Base-by-base conservation (phyloP, 1,284 basidiomycete species). In the Apiotrichum brassicae region DNA sequence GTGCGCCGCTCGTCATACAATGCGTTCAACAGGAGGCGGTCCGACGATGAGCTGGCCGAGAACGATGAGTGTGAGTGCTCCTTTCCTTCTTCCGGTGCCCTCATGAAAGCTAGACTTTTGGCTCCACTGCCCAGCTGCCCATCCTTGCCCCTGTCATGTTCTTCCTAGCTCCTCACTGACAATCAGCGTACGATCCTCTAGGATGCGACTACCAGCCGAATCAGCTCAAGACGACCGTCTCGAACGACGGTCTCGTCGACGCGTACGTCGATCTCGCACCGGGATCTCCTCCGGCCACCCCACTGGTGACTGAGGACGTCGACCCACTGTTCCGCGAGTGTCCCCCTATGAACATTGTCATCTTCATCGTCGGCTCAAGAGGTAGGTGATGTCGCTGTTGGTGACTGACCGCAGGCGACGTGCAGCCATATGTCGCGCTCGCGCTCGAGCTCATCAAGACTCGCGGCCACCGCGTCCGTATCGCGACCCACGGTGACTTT, bases 341-440 rank as follows among this genome's bases (percentile, higher is more conserved):
- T 43, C 63, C 68, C 3, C 81, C 81, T 1, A 62, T 84, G 63
- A 81, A 75, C 56, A 79, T 83, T 25, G 78, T 83, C 38, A 79
- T 83, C 41, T 81, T 82, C 78, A 79, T 83, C 47, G 81, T 82
- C 12, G 81, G 82, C 2, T 81, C 79, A 55, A 70, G 81, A 62
- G 81, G 82, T 79, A 56, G 40, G 76, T 56, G 28, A 34, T 16
- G 3, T 3, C 8, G 4, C 13, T 16, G n/a, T n/a, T n/a, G 13
- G n/a, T 32, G 14, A 26, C 48, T 55, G 19, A 52, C 25, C 14
- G 1, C 62, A 80, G 83, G 83, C 34, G 83, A 85, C 59, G 82
- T 86, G 0, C 83, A 85, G 63, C 84, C 83, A 0, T 85, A 82
- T 61, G 70, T 85, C 18, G 82, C 83, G 1, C 72, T 86, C 0